These are phyloP conservation scores for Lactarius deliciosus DNA, from an alignment of 768 basidiomycete genomes.

Conservation along the genomic window DNA sequence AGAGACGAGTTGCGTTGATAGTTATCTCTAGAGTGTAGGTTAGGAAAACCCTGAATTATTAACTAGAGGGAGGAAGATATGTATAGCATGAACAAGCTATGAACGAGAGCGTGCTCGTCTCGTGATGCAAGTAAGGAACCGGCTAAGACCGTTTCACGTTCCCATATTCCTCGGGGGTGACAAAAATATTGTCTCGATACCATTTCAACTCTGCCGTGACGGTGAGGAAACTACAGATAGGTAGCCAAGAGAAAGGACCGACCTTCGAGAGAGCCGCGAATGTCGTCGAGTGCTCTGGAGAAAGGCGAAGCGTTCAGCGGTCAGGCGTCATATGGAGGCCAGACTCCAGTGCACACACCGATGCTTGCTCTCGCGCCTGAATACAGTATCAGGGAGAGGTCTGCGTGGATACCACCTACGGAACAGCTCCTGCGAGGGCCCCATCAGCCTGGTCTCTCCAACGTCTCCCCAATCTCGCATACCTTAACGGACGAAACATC, in stretches of 20 bases:
- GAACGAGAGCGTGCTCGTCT: not conserved
- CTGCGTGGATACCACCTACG: slow-evolving; percentile 66
- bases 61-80: not conserved
- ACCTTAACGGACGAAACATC: slow-evolving; percentile 87
- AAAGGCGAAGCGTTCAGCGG: not conserved
- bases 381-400: slow-evolving; percentile 30
- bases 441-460: not conserved
- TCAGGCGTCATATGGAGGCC: not conserved
- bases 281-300: slow-evolving; percentile 78
- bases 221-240: slow-evolving; percentile 8
- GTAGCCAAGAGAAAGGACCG: slow-evolving; percentile 10
- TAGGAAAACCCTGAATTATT: not conserved
- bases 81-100: not conserved
- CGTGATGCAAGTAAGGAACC: not conserved
- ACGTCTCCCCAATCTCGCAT: not conserved
- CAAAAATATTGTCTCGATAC: slow-evolving; percentile 76
- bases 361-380: slow-evolving; percentile 47
- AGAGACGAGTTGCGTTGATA: not conserved
- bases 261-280: slow-evolving; percentile 74
- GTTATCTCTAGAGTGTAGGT: not conserved
- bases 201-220: slow-evolving; percentile 62
- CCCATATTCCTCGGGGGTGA: slow-evolving; percentile 36
- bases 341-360: slow-evolving; percentile 46
- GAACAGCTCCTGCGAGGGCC: slow-evolving; percentile 56
- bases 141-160: slow-evolving; percentile 5